These are phyloP conservation scores for Lipomyces japonicus DNA, from an alignment of 805 yeast species.

Conservation along the genomic window DNA sequence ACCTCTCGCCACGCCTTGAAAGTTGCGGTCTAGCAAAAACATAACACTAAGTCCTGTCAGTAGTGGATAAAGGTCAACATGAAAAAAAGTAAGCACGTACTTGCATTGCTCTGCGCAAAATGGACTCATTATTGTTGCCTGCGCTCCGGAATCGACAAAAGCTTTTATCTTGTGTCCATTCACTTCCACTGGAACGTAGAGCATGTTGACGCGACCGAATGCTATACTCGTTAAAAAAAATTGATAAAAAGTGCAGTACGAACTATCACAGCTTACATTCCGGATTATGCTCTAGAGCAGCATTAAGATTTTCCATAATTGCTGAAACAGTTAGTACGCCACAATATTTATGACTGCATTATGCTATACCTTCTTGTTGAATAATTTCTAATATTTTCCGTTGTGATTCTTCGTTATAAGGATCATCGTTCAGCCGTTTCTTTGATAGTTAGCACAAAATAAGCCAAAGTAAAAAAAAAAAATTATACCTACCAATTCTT, in stretches of 20 bases:
- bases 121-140: slow-evolving; percentile 70
- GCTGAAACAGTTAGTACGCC: slow-evolving; percentile 37
- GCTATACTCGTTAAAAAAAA: slow-evolving; percentile 35
- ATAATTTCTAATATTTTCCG: slow-evolving; percentile 62
- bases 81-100: slow-evolving; percentile 9
- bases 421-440: slow-evolving; percentile 53
- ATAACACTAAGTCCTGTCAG: slow-evolving; percentile 39
- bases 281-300: slow-evolving; percentile 84
- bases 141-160: slow-evolving; percentile 96
- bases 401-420: slow-evolving; percentile 68
- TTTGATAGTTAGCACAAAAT: neutral
- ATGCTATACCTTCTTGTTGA: slow-evolving; percentile 41
- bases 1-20: slow-evolving; percentile 79
- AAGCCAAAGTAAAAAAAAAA: too few relatives aligned
- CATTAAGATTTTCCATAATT: slow-evolving; percentile 71
- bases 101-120: slow-evolving; percentile 69
- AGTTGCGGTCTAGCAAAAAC: slow-evolving; percentile 73
- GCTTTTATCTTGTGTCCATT: slow-evolving; percentile 83
- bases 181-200: slow-evolving; percentile 71
- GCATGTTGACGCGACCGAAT: slow-evolving; percentile 77
- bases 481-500: slow-evolving; percentile 39
- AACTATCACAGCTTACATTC: slow-evolving; percentile 41
- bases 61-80: neutral
- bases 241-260: neutral
- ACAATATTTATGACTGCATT: neutral